Evolutionary conservation across 2,329 filamentous ascomycete genomes (phyloP).

Genomic region (Pseudogymnoascus sp.): DNA sequence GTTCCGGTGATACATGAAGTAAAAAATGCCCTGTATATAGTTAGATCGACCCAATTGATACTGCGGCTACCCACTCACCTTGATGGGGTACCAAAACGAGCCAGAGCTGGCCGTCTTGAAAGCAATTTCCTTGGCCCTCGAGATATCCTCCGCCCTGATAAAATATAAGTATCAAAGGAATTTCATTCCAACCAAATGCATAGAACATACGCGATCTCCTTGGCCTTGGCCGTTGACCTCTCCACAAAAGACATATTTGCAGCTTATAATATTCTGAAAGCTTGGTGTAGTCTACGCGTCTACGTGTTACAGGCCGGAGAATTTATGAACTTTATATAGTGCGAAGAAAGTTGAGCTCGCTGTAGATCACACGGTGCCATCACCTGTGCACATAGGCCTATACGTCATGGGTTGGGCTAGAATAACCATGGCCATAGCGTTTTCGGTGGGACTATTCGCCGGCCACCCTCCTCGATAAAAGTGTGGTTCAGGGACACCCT

Average conservation of each 20-base stretch:
- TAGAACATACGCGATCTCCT: slow-evolving; percentile 28
- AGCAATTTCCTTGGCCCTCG: slow-evolving; percentile 55
- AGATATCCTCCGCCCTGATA: slow-evolving; percentile 59
- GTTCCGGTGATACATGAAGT: slow-evolving; percentile 47
- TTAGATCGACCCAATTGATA: slow-evolving; percentile 12
- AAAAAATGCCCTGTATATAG: slow-evolving; percentile 45
- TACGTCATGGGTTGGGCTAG: not conserved
- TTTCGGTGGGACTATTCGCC: not conserved
- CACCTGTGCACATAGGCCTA: not conserved
- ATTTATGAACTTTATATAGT: not conserved
- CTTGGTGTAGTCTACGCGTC: not conserved
- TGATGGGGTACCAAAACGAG: slow-evolving; percentile 81
- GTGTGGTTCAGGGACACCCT: not conserved
- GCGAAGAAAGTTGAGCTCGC: not conserved
- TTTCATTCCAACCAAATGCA: not conserved
- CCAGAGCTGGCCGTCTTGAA: slow-evolving; percentile 64
- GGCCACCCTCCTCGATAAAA: not conserved
- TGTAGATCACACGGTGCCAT: not conserved
- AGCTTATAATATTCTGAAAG: not conserved
- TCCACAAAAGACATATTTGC: slow-evolving; percentile 5
- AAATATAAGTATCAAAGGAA: slow-evolving; percentile 14
- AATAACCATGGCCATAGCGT: not conserved
- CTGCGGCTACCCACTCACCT: slow-evolving; percentile 32
- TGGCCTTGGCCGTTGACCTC: slow-evolving; percentile 22
- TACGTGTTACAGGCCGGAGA: not conserved